phyloP scores from a whole-genome alignment of 164 flowering plant genomes.

The Amborella trichopoda region DNA sequence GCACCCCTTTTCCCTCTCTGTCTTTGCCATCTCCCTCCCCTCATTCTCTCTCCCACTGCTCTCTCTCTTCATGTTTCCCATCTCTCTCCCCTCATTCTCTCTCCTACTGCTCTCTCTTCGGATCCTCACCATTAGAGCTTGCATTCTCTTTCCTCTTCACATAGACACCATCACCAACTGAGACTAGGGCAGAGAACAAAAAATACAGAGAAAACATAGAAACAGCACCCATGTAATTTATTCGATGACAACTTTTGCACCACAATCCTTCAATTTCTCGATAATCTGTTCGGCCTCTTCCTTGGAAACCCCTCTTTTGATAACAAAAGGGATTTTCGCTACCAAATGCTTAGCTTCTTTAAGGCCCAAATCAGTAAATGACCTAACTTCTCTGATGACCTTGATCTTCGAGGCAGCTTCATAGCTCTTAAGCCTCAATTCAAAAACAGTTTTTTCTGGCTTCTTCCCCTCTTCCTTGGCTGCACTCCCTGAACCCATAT shows the following conservation, averaged over 20 bases:
- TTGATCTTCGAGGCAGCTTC: slow-evolving; percentile 72
- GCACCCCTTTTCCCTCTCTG: too few species aligned
- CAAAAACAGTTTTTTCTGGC: slow-evolving; percentile 71
- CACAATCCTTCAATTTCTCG: slow-evolving; percentile 73
- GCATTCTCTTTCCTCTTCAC: too few species aligned
- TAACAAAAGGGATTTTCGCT: slow-evolving; percentile 63
- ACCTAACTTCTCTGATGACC: slow-evolving; percentile 69
- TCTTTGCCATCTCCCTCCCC: too few species aligned
- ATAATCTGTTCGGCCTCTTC: slow-evolving; percentile 67
- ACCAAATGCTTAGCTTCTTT: slow-evolving; percentile 87
- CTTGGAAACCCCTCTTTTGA: slow-evolving; percentile 69
- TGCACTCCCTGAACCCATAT: slow-evolving; percentile 13
- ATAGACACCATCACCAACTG: too few species aligned
- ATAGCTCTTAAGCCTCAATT: slow-evolving; percentile 49
- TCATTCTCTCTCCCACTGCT: too few species aligned
- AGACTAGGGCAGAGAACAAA: too few species aligned
- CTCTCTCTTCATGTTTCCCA: too few species aligned
- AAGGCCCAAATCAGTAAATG: slow-evolving; percentile 68
- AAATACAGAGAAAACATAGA: too few species aligned
- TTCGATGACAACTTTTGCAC: slow-evolving; percentile 71
- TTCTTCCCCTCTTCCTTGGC: slow-evolving; percentile 57
- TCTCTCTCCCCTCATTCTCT: too few species aligned
- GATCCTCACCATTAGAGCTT: too few species aligned
- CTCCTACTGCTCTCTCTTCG: too few species aligned
- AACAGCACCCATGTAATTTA: too few species aligned